A percentile compares a stretch with the other conserved stretches of the same genome.
Evolutionary conservation across 108 stramenopile species (phyloP).

Genomic region (Pseudonitzschia multiseries): DNA sequence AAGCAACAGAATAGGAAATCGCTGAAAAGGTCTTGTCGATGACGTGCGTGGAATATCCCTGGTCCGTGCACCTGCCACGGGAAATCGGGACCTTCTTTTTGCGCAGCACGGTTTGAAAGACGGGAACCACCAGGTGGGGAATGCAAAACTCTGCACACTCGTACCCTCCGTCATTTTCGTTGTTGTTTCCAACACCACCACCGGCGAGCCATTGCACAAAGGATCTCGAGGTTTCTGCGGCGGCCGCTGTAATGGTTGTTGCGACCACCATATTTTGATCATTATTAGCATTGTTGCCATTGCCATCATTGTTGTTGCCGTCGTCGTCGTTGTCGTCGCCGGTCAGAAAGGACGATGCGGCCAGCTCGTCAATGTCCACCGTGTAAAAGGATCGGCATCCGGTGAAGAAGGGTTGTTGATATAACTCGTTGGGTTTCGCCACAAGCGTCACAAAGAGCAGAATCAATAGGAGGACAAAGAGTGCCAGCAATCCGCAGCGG

Average conservation of each 20-base stretch:
- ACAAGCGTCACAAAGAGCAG: conserved; percentile 12
- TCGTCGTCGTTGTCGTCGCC: conserved; percentile 7
- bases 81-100: conserved; percentile 23
- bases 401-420: conserved; percentile 42
- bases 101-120: conserved; percentile 22
- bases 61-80: conserved; percentile 40
- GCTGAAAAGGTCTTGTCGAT: conserved; percentile 51
- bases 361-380: conserved; percentile 36
- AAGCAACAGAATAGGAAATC: conserved; percentile 38
- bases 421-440: conserved; percentile 33
- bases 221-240: background rate
- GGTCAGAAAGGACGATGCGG: background rate
- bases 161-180: conserved; percentile 17
- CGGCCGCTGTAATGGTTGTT: too few species aligned
- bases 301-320: too few species aligned
- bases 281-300: too few species aligned
- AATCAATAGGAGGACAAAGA: conserved; percentile 1
- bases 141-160: conserved; percentile 58
- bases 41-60: conserved; percentile 43
- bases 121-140: conserved; percentile 41
- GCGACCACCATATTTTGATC: background rate
- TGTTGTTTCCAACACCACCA: too few species aligned
- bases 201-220: conserved; percentile 20
- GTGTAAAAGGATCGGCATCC: conserved; percentile 52
- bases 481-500: background rate